Evolutionary conservation across 306 rosid species (phyloP).

Genomic region (Quillaja saponaria): DNA sequence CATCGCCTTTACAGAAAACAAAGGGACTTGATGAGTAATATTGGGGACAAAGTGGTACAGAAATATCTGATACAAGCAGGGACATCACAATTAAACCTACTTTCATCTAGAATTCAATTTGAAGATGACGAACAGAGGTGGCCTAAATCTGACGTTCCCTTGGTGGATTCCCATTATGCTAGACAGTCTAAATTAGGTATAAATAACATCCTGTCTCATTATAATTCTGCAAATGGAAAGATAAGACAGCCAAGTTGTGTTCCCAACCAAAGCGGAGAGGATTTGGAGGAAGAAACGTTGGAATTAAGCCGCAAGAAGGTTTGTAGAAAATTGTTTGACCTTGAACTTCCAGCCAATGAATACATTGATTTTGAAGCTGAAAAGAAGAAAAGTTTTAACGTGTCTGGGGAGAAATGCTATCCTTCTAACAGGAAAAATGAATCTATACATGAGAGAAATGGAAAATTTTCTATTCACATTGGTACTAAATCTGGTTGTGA

Average conservation of each 20-base stretch:
- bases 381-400: neutral
- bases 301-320: conserved; percentile 23
- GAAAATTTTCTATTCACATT: neutral
- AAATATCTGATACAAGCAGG: conserved; percentile 23
- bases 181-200: conserved; percentile 26
- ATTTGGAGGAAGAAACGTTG: conserved; percentile 17
- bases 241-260: conserved; percentile 12
- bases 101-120: conserved; percentile 27
- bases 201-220: conserved; percentile 28
- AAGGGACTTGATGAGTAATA: conserved; percentile 46
- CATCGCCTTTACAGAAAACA: conserved; percentile 52
- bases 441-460: conserved; percentile 3
- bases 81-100: conserved; percentile 25
- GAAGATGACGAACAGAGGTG: conserved; percentile 28
- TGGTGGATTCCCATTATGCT: conserved; percentile 23
- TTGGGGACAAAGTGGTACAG: conserved; percentile 26
- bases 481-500: conserved; percentile 1
- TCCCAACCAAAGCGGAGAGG: conserved; percentile 15
- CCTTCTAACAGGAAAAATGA: conserved; percentile 10
- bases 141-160: conserved; percentile 26
- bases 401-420: conserved; percentile 5
- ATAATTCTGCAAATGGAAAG: conserved; percentile 28
- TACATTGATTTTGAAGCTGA: conserved; percentile 28
- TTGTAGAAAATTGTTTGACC: conserved; percentile 35
- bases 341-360: conserved; percentile 39